A percentile compares a stretch with the other conserved stretches of the same genome.
Evolutionary conservation across 768 basidiomycete genomes (phyloP).

Genomic region (Suillus brevipes): DNA sequence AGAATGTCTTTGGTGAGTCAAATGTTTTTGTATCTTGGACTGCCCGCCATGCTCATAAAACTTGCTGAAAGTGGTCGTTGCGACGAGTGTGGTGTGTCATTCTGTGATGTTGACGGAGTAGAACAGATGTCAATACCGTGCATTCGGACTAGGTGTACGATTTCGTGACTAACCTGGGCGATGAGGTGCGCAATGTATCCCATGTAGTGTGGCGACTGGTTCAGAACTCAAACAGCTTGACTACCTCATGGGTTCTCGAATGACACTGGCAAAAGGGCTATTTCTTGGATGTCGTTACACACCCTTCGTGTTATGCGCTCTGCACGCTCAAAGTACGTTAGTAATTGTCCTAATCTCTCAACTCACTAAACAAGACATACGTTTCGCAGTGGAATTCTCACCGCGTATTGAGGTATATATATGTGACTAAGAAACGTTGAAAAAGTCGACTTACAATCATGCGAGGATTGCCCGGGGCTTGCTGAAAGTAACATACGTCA

Average conservation of each 20-base stretch:
- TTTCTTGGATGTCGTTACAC: constrained; percentile 4
- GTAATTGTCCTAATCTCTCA: background rate
- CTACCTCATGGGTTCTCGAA: background rate
- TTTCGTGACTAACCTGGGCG: background rate
- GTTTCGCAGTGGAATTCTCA: background rate
- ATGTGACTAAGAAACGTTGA: background rate
- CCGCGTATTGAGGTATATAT: background rate
- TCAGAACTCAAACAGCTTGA: background rate
- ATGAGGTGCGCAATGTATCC: background rate
- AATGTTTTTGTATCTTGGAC: background rate
- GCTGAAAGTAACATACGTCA: background rate
- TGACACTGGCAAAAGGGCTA: background rate
- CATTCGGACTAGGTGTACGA: background rate
- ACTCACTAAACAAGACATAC: background rate
- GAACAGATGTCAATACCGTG: background rate
- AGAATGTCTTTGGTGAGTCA: background rate
- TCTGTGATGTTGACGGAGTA: background rate
- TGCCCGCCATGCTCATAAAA: background rate
- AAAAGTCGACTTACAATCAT: background rate
- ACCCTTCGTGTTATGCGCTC: background rate
- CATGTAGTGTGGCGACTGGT: too few species aligned
- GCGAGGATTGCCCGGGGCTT: background rate
- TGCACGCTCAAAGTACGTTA: background rate
- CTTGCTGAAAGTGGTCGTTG: background rate
- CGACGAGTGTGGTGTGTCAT: background rate